These are phyloP conservation scores for Pestalotiopsis sp. DNA, from an alignment of 2,329 filamentous ascomycete species.

Conservation along the genomic window DNA sequence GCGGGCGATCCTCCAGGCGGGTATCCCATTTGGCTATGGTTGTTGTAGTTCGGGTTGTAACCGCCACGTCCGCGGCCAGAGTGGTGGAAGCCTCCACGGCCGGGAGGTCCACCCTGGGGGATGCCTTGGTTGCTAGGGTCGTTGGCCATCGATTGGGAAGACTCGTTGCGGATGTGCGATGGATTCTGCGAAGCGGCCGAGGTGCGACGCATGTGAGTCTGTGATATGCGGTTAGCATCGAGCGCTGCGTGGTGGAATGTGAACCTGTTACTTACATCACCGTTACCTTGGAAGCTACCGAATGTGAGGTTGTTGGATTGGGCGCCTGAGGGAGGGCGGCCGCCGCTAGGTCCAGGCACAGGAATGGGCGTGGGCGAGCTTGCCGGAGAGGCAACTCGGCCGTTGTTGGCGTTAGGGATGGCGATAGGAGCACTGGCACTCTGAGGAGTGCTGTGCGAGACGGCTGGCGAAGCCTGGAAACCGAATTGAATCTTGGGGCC, in stretches of 20 bases:
- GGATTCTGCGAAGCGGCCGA: slow-evolving; percentile 34
- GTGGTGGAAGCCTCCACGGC: slow-evolving; percentile 57
- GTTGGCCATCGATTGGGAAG: slow-evolving; percentile 77
- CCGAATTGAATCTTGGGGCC: slow-evolving; percentile 77
- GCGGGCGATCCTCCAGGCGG: slow-evolving; percentile 39
- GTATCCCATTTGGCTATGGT: slow-evolving; percentile 47
- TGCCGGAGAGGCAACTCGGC: slow-evolving; percentile 79
- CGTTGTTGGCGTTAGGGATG: slow-evolving; percentile 59
- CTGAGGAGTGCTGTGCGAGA: slow-evolving; percentile 69
- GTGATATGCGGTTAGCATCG: slow-evolving; percentile 27
- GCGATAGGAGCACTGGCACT: slow-evolving; percentile 58
- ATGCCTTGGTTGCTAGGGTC: slow-evolving; percentile 68
- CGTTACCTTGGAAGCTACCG: slow-evolving; percentile 80
- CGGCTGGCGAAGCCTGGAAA: slow-evolving; percentile 70
- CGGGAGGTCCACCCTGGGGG: slow-evolving; percentile 48
- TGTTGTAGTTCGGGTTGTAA: slow-evolving; percentile 52
- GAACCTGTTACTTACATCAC: slow-evolving; percentile 65
- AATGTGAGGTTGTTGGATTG: slow-evolving; percentile 75
- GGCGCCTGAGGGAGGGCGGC: slow-evolving; percentile 78
- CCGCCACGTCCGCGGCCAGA: slow-evolving; percentile 52
- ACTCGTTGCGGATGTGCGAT: slow-evolving; percentile 17
- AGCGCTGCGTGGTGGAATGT: slow-evolving; percentile 22
- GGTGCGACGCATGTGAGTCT: slow-evolving; percentile 69
- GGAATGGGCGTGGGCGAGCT: slow-evolving; percentile 93
- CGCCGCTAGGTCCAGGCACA: slow-evolving; percentile 80